Conservation (phyloP, 2,329 filamentous ascomycete species). For the Claviceps paspali region DNA sequence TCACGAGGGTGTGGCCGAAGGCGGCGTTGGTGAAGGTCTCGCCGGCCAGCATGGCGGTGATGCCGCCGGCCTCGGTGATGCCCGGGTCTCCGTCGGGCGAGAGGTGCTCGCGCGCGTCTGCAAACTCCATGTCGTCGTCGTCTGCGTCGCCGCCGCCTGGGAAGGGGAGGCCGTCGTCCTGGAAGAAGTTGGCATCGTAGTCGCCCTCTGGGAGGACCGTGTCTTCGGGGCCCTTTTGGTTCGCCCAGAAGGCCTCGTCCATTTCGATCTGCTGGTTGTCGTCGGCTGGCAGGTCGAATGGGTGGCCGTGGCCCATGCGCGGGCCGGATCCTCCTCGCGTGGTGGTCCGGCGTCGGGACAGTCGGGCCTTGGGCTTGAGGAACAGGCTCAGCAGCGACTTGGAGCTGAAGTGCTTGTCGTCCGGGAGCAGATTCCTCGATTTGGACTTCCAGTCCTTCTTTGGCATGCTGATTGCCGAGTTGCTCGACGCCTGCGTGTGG, state of each 20-base stretch:
- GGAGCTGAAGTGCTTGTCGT: constrained; percentile 97
- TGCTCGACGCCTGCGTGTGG: constrained; percentile 67
- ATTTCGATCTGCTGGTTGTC: constrained; percentile 58
- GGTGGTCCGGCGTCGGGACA: constrained; percentile 48
- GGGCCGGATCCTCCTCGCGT: constrained; percentile 27
- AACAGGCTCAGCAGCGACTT: constrained; percentile 79
- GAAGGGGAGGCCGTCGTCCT: constrained; percentile 66
- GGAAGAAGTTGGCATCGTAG: constrained; percentile 96
- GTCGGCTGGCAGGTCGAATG: constrained; percentile 24
- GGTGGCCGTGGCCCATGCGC: constrained; percentile 27
- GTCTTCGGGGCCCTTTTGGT: constrained; percentile 49
- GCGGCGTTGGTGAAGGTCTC: constrained; percentile 33
- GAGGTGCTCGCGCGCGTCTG: constrained; percentile 67
- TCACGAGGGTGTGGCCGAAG: constrained; percentile 54
- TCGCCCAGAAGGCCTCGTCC: constrained; percentile 93
- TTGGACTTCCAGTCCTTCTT: constrained; percentile 96
- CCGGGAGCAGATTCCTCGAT: constrained; percentile 79
- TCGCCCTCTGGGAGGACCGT: constrained; percentile 51
- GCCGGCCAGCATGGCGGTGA: constrained; percentile 33
- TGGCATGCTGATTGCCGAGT: constrained; percentile 67
- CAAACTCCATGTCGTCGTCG: constrained; percentile 60
- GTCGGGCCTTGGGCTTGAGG: constrained; percentile 80
- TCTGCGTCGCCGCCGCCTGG: constrained; percentile 41
- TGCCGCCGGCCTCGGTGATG: constrained; percentile 31
- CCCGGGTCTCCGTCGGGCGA: constrained; percentile 44